A percentile compares a stretch with the other conserved stretches of the same genome.
These are phyloP conservation scores for Euphorbia pulcherrima DNA, from an alignment of 345 rosid species.

Conservation along the genomic window DNA sequence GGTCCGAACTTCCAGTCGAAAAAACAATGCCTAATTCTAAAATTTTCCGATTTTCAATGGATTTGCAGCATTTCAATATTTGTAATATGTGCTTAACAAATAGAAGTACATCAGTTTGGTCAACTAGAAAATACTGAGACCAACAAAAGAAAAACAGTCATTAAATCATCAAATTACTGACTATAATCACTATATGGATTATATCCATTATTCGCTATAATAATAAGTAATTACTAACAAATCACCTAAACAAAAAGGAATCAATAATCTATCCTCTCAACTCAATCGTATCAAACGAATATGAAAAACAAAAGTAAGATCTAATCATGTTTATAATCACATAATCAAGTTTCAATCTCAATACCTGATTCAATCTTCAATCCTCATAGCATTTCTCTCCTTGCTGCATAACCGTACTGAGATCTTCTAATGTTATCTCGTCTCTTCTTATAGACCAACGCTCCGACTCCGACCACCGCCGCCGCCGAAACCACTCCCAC, in stretches of 20 bases:
- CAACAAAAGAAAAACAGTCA: not conserved
- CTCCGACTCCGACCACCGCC: conserved; percentile 47
- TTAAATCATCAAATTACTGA: not conserved
- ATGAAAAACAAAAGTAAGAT: not conserved
- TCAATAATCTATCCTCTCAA: not conserved
- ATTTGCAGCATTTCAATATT: not conserved
- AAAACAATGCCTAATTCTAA: not conserved
- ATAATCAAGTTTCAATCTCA: not conserved
- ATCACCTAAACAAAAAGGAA: not conserved
- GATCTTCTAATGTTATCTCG: conserved; percentile 57
- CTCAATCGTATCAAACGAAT: not conserved
- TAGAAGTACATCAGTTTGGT: not conserved
- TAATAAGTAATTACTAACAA: not conserved
- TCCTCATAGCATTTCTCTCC: conserved; percentile 50
- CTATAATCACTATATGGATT: not conserved
- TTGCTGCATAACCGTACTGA: conserved; percentile 44
- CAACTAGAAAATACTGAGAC: not conserved
- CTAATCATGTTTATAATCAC: not conserved
- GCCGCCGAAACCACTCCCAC: conserved; percentile 46
- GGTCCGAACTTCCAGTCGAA: too few relatives aligned
- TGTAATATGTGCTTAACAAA: too few relatives aligned
- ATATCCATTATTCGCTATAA: not conserved
- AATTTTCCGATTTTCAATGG: not conserved
- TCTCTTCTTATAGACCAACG: conserved; percentile 58
- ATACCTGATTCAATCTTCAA: not conserved